Evolutionary conservation across 2,329 filamentous ascomycete genomes (phyloP).

Genomic region (Teratosphaeria nubilosa): DNA sequence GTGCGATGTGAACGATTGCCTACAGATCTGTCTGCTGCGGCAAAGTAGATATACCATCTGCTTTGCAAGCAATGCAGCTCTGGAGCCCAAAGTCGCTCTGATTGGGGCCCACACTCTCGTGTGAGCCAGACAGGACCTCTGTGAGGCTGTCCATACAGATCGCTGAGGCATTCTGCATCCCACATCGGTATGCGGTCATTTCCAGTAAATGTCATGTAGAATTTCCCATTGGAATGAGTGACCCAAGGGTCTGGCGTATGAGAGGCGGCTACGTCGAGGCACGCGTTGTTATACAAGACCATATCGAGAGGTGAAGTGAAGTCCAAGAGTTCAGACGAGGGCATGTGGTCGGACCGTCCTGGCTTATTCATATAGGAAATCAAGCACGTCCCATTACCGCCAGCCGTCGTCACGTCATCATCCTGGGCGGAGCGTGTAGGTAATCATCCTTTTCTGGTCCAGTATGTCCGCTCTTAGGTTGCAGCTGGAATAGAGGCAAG

Average conservation of each 20-base stretch:
- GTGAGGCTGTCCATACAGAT: conserved; percentile 28
- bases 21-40: conserved; percentile 29
- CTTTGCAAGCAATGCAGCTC: conserved; percentile 43
- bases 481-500: not conserved
- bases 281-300: conserved; percentile 24
- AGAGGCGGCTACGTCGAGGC: conserved; percentile 32
- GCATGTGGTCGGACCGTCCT: not conserved
- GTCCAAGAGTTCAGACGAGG: not conserved
- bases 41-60: conserved; percentile 47
- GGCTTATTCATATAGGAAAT: not conserved
- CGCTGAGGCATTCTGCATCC: conserved; percentile 30
- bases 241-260: conserved; percentile 38
- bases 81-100: conserved; percentile 41
- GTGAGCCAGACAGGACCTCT: conserved; percentile 31
- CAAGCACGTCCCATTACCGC: not conserved
- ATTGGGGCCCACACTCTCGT: conserved; percentile 11
- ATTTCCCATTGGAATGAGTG: conserved; percentile 29
- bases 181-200: conserved; percentile 36
- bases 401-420: not conserved
- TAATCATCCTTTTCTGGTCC: no score
- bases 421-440: not conserved
- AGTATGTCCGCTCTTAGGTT: not conserved
- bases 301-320: not conserved
- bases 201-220: conserved; percentile 39
- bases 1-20: conserved; percentile 38